A percentile compares a stretch with the other conserved stretches of the same genome.
Conservation (phyloP, 2,329 filamentous ascomycete genomes). For the Fusarium agapanthi region DNA sequence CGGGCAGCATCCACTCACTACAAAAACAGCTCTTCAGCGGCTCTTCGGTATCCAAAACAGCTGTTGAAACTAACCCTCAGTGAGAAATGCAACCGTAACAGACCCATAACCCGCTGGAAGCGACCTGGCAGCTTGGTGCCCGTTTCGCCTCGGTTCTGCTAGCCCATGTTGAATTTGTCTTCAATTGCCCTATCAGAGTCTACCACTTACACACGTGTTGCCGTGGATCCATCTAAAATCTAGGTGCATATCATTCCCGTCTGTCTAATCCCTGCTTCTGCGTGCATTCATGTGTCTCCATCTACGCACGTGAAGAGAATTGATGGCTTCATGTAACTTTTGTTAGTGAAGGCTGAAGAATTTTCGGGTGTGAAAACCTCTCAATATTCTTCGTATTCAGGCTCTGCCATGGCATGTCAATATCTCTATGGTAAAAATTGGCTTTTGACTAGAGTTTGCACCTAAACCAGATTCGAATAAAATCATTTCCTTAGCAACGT, state of each 20-base stretch:
- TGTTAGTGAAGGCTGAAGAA: neutral
- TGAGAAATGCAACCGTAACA: neutral
- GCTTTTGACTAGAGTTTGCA: constrained; percentile 12
- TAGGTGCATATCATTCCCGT: constrained; percentile 25
- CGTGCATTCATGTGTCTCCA: constrained; percentile 22
- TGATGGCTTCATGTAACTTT: neutral
- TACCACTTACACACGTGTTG: constrained; percentile 28
- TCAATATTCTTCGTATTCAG: neutral
- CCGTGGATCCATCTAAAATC: constrained; percentile 9
- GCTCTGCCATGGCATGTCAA: neutral
- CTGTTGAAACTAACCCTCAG: constrained; percentile 16
- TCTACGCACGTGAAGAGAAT: constrained; percentile 26
- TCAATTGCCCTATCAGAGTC: constrained; percentile 33
- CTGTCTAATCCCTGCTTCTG: constrained; percentile 12
- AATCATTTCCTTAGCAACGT: constrained; percentile 24
- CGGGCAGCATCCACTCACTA: neutral
- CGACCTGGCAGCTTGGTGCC: neutral
- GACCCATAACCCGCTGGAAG: constrained; percentile 9
- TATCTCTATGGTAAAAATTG: neutral
- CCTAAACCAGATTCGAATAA: constrained; percentile 22
- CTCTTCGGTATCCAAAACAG: constrained; percentile 16
- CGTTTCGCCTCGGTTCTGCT: constrained; percentile 1
- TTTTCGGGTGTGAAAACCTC: neutral
- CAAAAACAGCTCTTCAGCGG: constrained; percentile 7
- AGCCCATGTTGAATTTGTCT: neutral